Evolutionary conservation across 2,329 filamentous ascomycete species (phyloP).

Genomic region (Sphaerostilbella broomeana): DNA sequence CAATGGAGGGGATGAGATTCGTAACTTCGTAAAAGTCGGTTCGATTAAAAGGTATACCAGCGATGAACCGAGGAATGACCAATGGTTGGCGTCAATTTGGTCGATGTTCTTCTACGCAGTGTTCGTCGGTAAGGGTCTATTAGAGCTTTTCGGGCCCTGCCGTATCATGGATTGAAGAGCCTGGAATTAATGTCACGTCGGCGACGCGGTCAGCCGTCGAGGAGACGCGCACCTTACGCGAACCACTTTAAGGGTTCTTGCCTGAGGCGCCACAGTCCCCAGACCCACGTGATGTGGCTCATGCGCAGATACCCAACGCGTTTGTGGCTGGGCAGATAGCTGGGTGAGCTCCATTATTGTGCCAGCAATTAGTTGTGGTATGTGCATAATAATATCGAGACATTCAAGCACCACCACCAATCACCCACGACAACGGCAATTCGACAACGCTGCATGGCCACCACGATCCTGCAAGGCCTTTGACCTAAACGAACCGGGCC

Average conservation of each 20-base stretch:
- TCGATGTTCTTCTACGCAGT: no score
- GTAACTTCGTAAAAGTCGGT: not conserved
- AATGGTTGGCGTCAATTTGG: no score
- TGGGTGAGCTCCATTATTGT: slow-evolving; percentile 8
- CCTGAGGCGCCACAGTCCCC: slow-evolving; percentile 25
- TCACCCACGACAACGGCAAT: slow-evolving; percentile 10
- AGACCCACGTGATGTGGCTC: slow-evolving; percentile 27
- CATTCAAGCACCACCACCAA: slow-evolving; percentile 9
- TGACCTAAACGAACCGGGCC: slow-evolving; percentile 4
- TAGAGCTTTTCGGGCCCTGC: slow-evolving; percentile 7
- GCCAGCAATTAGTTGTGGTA: not conserved
- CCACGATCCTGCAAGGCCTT: slow-evolving; percentile 4
- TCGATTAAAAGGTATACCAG: slow-evolving; percentile 5
- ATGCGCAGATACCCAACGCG: slow-evolving; percentile 12
- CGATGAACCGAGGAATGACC: slow-evolving; percentile 2
- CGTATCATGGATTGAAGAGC: slow-evolving; percentile 11
- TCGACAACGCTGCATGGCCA: slow-evolving; percentile 1
- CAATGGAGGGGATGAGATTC: no score
- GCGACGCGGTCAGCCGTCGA: slow-evolving; percentile 28
- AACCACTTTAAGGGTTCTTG: slow-evolving; percentile 30
- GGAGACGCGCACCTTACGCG: slow-evolving; percentile 33
- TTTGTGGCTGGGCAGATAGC: slow-evolving; percentile 9
- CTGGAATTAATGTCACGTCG: slow-evolving; percentile 28
- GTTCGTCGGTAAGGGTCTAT: slow-evolving; percentile 3
- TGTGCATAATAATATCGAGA: slow-evolving; percentile 4